A percentile compares a stretch with the other conserved stretches of the same genome.
Evolutionary conservation across 2,329 filamentous ascomycete species (phyloP).

Genomic region (Lecanicillium sp.): DNA sequence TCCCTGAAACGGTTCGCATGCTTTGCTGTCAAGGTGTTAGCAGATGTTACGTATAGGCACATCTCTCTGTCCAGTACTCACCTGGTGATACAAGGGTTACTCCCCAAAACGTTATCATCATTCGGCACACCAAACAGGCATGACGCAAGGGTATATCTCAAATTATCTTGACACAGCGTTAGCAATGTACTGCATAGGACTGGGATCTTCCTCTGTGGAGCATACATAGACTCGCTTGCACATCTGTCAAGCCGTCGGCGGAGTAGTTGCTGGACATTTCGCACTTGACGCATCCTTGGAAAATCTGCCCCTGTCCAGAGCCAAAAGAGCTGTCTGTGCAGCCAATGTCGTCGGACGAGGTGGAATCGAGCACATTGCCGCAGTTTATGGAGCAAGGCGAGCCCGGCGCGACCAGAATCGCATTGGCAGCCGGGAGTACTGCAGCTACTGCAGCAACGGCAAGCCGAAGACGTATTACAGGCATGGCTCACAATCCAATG

Average conservation of each 20-base stretch:
- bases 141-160: constrained; percentile 39
- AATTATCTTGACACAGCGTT: constrained; percentile 4
- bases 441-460: constrained; percentile 12
- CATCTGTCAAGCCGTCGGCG: constrained; percentile 38
- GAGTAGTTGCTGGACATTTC: constrained; percentile 41
- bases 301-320: constrained; percentile 37
- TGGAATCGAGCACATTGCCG: constrained; percentile 44
- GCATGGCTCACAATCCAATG: no score
- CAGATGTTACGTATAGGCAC: neutral
- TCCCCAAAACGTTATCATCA: constrained; percentile 27
- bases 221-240: constrained; percentile 49
- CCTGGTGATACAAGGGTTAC: constrained; percentile 46
- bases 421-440: constrained; percentile 14
- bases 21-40: constrained; percentile 33
- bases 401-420: constrained; percentile 34
- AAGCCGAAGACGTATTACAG: no score
- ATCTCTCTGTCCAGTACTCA: constrained; percentile 19
- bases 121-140: constrained; percentile 46
- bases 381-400: constrained; percentile 45
- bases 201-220: constrained; percentile 8
- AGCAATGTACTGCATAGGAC: neutral
- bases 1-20: constrained; percentile 40
- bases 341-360: constrained; percentile 37
- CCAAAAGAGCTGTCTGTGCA: constrained; percentile 36
- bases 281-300: constrained; percentile 44